Percentiles rank a stretch among this genome's conserved stretches.
Evolutionary conservation across 2,329 filamentous ascomycete species (phyloP).

Genomic region (Polytolypa hystricis): DNA sequence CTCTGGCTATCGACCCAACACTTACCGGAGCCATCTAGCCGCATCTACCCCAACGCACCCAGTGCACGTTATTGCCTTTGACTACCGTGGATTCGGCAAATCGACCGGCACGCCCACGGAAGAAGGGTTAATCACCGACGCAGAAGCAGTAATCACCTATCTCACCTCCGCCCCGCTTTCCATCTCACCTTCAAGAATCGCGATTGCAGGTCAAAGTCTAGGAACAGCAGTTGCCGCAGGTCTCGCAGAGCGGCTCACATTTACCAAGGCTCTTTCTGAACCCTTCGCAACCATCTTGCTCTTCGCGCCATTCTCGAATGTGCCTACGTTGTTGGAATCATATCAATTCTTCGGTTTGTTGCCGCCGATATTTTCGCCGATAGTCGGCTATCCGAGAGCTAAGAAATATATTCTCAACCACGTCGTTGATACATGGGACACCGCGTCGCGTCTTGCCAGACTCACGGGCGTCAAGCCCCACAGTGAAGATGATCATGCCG

Average conservation of each 20-base stretch:
- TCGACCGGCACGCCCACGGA: constrained; percentile 75
- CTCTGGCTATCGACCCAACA: constrained; percentile 62
- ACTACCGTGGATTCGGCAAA: constrained; percentile 80
- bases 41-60: constrained; percentile 51
- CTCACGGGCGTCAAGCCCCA: constrained; percentile 23
- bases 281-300: constrained; percentile 73
- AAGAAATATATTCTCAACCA: constrained; percentile 49
- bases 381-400: constrained; percentile 55
- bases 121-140: constrained; percentile 69
- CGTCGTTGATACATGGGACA: constrained; percentile 75
- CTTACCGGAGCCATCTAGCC: constrained; percentile 65
- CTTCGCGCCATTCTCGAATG: constrained; percentile 65
- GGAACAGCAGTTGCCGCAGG: constrained; percentile 75
- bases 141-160: constrained; percentile 60
- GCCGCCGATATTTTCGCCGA: constrained; percentile 62
- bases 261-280: constrained; percentile 31
- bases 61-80: constrained; percentile 72
- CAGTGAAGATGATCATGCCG: constrained; percentile 39
- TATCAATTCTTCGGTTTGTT: constrained; percentile 71
- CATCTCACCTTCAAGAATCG: constrained; percentile 60
- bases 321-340: constrained; percentile 60
- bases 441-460: constrained; percentile 49
- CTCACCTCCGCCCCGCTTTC: constrained; percentile 45
- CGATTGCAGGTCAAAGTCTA: constrained; percentile 75
- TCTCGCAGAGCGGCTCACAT: constrained; percentile 60